Evolutionary conservation across 139 green algal genomes (phyloP).

Genomic region (Diplosphaera chodatii): DNA sequence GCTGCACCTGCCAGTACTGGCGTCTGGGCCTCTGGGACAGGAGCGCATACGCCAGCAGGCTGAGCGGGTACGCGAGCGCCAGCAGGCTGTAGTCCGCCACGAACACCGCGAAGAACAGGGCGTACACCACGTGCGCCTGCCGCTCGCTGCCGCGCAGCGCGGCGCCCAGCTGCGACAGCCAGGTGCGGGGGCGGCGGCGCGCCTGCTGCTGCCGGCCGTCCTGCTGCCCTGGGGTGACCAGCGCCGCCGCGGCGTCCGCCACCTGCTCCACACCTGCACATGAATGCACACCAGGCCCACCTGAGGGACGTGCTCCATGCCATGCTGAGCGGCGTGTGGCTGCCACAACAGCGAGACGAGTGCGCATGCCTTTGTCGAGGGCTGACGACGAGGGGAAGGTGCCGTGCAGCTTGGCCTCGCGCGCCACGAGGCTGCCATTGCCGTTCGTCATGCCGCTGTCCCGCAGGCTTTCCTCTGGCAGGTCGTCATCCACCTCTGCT

Average conservation of each 20-base stretch:
- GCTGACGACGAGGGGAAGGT: background rate
- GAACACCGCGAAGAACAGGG: slow-evolving; percentile 44
- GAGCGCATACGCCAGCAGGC: slow-evolving; percentile 48
- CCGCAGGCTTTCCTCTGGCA: background rate
- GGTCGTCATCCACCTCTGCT: background rate
- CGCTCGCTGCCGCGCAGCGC: slow-evolving; percentile 13
- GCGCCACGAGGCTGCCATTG: background rate
- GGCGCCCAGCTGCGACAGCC: background rate
- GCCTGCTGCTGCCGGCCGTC: background rate
- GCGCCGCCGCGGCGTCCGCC: background rate
- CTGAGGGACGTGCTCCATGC: no score
- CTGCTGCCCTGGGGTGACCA: background rate
- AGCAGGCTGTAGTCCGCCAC: slow-evolving; percentile 47
- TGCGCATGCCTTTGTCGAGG: background rate
- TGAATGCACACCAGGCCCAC: no score
- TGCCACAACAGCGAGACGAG: no score
- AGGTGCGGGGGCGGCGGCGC: background rate
- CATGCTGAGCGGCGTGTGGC: no score
- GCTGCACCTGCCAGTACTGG: slow-evolving; percentile 59
- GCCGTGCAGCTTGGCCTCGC: background rate
- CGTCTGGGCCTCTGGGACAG: slow-evolving; percentile 25
- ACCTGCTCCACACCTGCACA: background rate
- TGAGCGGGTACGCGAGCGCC: slow-evolving; percentile 30
- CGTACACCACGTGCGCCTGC: slow-evolving; percentile 42
- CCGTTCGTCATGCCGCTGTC: background rate